Conservation (phyloP, 129 eudicot genomes). For the Mikania micrantha region DNA sequence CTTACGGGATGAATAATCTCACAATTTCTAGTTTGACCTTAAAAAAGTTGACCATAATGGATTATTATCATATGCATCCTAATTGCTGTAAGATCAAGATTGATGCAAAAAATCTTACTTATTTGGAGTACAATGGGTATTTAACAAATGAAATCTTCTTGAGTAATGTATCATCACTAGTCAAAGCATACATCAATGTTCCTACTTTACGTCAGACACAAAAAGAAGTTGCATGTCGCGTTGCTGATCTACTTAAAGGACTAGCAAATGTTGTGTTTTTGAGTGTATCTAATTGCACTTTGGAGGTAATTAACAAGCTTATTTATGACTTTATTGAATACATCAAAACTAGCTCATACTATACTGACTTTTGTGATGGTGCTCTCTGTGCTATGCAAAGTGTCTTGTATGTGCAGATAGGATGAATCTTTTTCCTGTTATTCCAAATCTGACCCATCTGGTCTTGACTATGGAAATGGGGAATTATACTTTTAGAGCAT, state of each 20-base stretch:
- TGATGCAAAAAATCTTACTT: slow-evolving; percentile 16
- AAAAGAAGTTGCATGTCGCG: slow-evolving; percentile 29
- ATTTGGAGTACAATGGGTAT: slow-evolving; percentile 29
- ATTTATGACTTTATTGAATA: background rate
- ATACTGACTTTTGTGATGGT: slow-evolving; percentile 4
- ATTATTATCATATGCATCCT: background rate
- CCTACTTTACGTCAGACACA: slow-evolving; percentile 18
- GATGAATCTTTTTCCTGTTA: slow-evolving; percentile 10
- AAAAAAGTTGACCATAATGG: slow-evolving; percentile 15
- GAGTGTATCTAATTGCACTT: slow-evolving; percentile 33
- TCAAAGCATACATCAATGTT: slow-evolving; percentile 40
- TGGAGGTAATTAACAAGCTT: slow-evolving; percentile 32
- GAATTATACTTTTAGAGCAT: slow-evolving; percentile 7
- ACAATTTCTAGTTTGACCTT: slow-evolving; percentile 14
- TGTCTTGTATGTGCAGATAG: slow-evolving; percentile 35
- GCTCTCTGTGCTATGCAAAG: slow-evolving; percentile 29
- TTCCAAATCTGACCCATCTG: slow-evolving; percentile 9
- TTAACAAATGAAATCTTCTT: slow-evolving; percentile 38
- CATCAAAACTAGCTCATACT: background rate
- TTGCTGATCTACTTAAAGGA: slow-evolving; percentile 32
- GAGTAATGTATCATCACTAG: slow-evolving; percentile 25
- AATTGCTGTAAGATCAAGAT: slow-evolving; percentile 26
- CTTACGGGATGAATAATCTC: slow-evolving; percentile 3
- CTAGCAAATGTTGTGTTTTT: slow-evolving; percentile 27
- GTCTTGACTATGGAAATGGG: slow-evolving; percentile 1